phyloP scores from a whole-genome alignment of 306 rosid genomes.

The Biancaea sappan region DNA sequence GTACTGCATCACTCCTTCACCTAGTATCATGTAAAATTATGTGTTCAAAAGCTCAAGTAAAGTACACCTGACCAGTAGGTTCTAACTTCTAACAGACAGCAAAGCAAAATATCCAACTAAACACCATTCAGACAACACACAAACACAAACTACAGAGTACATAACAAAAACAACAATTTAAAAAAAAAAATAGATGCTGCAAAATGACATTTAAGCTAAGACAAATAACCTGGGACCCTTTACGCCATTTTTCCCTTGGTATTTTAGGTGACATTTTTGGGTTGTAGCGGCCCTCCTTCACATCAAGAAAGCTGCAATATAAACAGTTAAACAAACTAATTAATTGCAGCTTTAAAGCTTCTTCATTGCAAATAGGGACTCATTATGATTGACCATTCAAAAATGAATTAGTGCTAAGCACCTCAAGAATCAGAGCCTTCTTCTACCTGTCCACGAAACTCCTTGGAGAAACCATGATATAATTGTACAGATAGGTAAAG shows the following conservation, averaged over 20 bases:
- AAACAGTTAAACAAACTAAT: conserved; percentile 33
- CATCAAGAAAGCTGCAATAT: conserved; percentile 86
- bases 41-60: not conserved
- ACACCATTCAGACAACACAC: conserved; percentile 15
- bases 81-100: not conserved
- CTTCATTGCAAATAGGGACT: conserved; percentile 7
- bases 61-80: conserved; percentile 7
- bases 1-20: not conserved
- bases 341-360: conserved; percentile 24
- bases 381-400: conserved; percentile 31
- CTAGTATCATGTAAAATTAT: not conserved
- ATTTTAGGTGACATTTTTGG: conserved; percentile 87
- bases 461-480: conserved; percentile 78
- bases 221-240: conserved; percentile 90
- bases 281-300: conserved; percentile 89
- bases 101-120: conserved; percentile 1
- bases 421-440: conserved; percentile 58
- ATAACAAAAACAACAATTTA: not conserved
- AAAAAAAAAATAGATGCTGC: not conserved
- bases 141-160: not conserved
- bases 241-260: conserved; percentile 89
- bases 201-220: conserved; percentile 3
- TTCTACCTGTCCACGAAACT: conserved; percentile 99
- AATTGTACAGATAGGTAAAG: conserved; percentile 79
- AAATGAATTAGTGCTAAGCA: conserved; percentile 54